Evolutionary conservation across 176 grass and related monocot species (phyloP).

Genomic region (Alopecurus myosuroides): DNA sequence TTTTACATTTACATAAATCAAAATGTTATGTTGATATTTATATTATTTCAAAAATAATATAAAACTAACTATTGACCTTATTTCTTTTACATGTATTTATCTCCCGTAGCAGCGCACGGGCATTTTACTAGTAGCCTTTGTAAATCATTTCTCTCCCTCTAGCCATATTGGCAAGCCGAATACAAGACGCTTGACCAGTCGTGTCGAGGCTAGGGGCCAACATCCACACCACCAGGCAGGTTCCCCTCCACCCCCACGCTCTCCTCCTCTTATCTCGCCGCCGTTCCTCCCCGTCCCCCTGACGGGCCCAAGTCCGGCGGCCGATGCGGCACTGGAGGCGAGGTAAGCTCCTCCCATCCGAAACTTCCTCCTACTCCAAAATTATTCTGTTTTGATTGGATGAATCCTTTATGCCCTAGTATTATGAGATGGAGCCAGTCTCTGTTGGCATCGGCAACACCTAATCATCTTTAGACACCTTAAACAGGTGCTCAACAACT

Average conservation of each 20-base stretch:
- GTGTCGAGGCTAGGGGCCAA: neutral
- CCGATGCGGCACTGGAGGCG: neutral
- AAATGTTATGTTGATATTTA: too few species aligned
- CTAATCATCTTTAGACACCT: neutral
- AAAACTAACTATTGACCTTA: too few species aligned
- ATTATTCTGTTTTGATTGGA: neutral
- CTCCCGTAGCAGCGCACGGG: too few species aligned
- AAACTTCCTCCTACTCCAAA: neutral
- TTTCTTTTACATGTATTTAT: too few species aligned
- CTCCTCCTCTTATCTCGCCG: neutral
- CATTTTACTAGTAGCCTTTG: too few species aligned
- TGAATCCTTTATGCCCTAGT: neutral
- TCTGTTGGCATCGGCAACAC: neutral
- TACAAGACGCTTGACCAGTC: too few species aligned
- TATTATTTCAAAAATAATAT: too few species aligned
- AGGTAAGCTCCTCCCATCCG: neutral
- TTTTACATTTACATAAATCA: too few species aligned
- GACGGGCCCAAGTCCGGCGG: neutral
- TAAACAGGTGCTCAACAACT: neutral
- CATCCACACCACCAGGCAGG: neutral
- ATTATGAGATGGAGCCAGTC: neutral
- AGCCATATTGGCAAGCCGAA: too few species aligned
- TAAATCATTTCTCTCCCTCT: too few species aligned
- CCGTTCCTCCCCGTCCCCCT: neutral
- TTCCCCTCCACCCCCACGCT: neutral